phyloP scores from a whole-genome alignment of 208 protist genomes.

The Acanthamoeba quina region DNA sequence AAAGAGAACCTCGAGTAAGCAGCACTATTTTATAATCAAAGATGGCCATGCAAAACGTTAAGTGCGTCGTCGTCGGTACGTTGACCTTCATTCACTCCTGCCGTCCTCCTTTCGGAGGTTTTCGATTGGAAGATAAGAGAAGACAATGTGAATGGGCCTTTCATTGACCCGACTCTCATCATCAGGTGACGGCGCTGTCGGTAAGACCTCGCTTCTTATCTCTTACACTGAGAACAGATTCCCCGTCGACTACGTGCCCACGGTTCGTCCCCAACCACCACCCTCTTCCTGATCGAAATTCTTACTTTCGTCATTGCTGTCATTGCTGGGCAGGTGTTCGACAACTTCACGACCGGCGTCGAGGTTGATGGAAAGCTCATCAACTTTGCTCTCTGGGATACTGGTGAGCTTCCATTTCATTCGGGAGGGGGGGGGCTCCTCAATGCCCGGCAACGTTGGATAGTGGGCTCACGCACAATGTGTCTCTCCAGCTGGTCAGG shows the following conservation, averaged over 20 bases:
- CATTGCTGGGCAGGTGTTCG: slow-evolving; percentile 86
- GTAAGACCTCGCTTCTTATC: slow-evolving; percentile 74
- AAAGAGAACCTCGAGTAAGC: background rate
- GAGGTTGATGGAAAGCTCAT: slow-evolving; percentile 86
- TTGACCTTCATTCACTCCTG: background rate
- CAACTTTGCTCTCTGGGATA: slow-evolving; percentile 85
- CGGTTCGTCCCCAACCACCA: background rate
- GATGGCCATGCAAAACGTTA: slow-evolving; percentile 76
- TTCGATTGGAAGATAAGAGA: background rate
- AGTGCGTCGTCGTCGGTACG: slow-evolving; percentile 73
- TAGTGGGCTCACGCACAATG: background rate
- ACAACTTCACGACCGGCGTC: slow-evolving; percentile 91
- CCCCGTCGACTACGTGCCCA: slow-evolving; percentile 67
- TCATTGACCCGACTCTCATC: background rate
- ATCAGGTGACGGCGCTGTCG: slow-evolving; percentile 64
- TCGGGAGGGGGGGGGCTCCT: background rate
- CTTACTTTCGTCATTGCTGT: background rate
- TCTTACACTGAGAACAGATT: slow-evolving; percentile 75
- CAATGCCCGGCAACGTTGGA: background rate
- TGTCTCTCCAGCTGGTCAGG: slow-evolving; percentile 86
- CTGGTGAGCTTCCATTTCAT: slow-evolving; percentile 79
- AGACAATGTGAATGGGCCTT: background rate
- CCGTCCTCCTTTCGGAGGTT: background rate
- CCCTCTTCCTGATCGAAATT: background rate
- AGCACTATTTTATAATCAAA: background rate